These are phyloP conservation scores for Pharnaceum exiguum DNA, from an alignment of 148 eudicot genomes.

Conservation along the genomic window DNA sequence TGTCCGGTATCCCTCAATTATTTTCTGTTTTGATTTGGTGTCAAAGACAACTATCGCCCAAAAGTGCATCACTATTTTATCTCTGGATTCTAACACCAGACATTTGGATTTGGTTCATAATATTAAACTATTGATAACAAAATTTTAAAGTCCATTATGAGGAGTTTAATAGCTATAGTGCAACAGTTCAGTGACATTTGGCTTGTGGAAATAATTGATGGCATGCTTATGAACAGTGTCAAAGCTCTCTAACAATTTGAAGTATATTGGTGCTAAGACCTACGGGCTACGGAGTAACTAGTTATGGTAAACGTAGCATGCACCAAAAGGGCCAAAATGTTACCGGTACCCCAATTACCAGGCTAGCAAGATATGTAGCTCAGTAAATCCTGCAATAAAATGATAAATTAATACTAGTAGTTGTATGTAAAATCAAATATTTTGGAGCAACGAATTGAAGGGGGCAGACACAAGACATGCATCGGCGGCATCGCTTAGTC, in stretches of 20 bases:
- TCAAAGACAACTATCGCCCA: too few species aligned
- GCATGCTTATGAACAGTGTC: conserved; percentile 18
- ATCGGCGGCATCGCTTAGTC: neutral
- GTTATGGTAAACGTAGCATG: neutral
- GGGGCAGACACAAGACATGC: conserved; percentile 5
- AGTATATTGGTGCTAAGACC: neutral
- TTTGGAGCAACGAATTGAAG: neutral
- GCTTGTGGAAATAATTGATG: neutral
- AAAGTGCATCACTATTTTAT: too few species aligned
- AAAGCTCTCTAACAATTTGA: neutral
- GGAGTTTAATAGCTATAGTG: neutral
- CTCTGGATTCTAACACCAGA: too few species aligned
- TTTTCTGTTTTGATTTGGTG: too few species aligned
- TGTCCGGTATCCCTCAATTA: too few species aligned
- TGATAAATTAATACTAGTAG: neutral
- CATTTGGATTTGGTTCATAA: too few species aligned
- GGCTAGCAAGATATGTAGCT: conserved; percentile 4
- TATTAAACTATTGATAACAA: too few species aligned
- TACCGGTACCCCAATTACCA: neutral
- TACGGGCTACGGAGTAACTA: neutral
- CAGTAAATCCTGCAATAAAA: conserved; percentile 22
- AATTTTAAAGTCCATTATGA: too few species aligned
- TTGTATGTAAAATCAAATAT: neutral
- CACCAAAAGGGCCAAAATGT: neutral
- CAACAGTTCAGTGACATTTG: neutral